A percentile compares a stretch with the other conserved stretches of the same genome.
Evolutionary conservation across 2,329 filamentous ascomycete species (phyloP).

Genomic region (Tolypocladium paradoxum): DNA sequence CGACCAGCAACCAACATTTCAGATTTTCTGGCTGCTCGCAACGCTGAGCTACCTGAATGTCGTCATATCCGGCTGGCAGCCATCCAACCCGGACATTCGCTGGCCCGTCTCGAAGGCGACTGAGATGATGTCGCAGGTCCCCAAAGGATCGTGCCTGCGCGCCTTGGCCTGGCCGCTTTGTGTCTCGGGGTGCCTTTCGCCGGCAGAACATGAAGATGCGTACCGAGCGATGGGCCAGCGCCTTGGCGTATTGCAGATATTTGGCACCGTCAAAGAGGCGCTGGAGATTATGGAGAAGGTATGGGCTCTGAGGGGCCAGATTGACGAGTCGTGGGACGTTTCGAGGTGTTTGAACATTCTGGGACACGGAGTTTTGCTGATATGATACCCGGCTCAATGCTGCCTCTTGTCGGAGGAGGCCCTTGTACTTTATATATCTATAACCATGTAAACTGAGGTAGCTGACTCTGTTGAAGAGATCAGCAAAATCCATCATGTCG

Average conservation of each 20-base stretch:
- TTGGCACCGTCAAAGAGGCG: conserved; percentile 33
- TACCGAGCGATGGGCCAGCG: conserved; percentile 28
- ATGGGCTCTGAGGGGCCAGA: conserved; percentile 27
- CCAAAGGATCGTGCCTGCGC: conserved; percentile 19
- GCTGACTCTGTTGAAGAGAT: too few species aligned
- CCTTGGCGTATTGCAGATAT: conserved; percentile 31
- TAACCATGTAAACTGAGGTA: too few species aligned
- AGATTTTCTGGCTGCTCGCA: conserved; percentile 37
- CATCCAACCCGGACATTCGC: conserved; percentile 29
- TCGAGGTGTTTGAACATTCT: conserved; percentile 30
- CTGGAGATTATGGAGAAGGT: conserved; percentile 34
- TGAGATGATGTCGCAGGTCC: conserved; percentile 21
- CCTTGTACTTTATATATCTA: too few species aligned
- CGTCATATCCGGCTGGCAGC: conserved; percentile 41
- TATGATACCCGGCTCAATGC: conserved; percentile 17
- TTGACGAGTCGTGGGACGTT: conserved; percentile 33
- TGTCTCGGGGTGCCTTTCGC: conserved; percentile 29
- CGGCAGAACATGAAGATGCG: conserved; percentile 27
- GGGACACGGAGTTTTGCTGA: conserved; percentile 27
- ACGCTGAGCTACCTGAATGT: conserved; percentile 35
- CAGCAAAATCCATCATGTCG: too few species aligned
- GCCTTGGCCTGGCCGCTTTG: conserved; percentile 30
- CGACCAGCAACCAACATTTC: conserved; percentile 14
- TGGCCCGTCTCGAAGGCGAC: conserved; percentile 20
- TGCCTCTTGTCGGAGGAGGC: background rate